phyloP scores from a whole-genome alignment of 1,284 basidiomycete genomes.

The Cutaneotrichosporon sp. region DNA sequence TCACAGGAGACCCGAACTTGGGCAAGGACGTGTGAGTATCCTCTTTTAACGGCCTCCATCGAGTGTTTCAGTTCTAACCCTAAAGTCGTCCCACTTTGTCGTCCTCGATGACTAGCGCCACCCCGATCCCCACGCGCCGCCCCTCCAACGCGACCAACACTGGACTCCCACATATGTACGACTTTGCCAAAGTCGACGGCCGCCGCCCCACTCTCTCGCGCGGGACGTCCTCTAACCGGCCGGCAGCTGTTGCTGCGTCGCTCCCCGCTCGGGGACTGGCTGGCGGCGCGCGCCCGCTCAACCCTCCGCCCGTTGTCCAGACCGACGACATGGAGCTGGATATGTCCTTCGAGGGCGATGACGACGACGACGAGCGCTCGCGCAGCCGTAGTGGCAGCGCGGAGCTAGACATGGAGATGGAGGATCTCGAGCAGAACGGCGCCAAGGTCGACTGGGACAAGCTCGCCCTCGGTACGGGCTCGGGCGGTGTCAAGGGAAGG shows the following conservation, averaged over 20 bases:
- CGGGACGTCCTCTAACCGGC: conserved; percentile 14
- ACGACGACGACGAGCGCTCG: conserved; percentile 27
- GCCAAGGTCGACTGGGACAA: conserved; percentile 33
- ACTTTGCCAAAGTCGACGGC: conserved; percentile 48
- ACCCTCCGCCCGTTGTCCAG: conserved; percentile 18
- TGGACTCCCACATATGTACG: conserved; percentile 44
- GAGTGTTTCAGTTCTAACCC: too few relatives aligned
- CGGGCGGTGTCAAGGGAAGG: conserved; percentile 59
- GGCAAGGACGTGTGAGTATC: conserved; percentile 6
- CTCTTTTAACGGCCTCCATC: not conserved
- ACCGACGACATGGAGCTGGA: conserved; percentile 50
- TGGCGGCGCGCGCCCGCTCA: conserved; percentile 16
- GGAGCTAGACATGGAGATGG: conserved; percentile 44
- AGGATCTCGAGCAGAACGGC: conserved; percentile 18
- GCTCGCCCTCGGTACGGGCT: conserved; percentile 50
- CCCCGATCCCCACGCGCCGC: conserved; percentile 36
- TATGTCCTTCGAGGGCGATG: conserved; percentile 41
- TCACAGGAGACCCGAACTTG: conserved; percentile 36
- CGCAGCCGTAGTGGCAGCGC: conserved; percentile 28
- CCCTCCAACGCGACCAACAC: conserved; percentile 26
- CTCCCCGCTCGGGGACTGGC: conserved; percentile 32
- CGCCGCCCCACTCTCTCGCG: conserved; percentile 29
- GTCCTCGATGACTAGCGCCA: conserved; percentile 23
- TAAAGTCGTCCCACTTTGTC: conserved; percentile 30
- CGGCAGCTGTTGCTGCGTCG: conserved; percentile 34